These are phyloP conservation scores for Hygrophorus pudorinus DNA, from an alignment of 768 basidiomycete species.

Conservation along the genomic window DNA sequence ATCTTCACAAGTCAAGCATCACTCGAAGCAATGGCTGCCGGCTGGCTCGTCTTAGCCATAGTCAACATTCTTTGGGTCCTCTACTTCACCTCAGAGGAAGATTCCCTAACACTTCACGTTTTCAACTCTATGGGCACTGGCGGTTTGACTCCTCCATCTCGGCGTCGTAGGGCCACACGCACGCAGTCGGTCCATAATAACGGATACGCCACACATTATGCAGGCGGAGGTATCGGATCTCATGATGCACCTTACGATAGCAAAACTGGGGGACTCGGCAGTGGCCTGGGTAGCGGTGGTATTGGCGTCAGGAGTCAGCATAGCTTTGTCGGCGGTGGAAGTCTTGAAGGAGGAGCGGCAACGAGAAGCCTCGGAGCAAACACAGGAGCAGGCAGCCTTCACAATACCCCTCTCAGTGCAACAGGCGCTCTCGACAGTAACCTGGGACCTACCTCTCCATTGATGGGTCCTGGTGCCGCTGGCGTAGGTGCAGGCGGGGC, in stretches of 20 bases:
- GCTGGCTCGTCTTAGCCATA: conserved; percentile 88
- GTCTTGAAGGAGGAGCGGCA: conserved; percentile 28
- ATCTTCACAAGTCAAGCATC: conserved; percentile 48
- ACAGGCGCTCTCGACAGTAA: conserved; percentile 25
- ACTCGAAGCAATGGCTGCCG: conserved; percentile 78
- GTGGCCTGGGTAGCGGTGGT: too few species aligned
- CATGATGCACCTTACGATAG: conserved; percentile 55
- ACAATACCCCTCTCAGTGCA: conserved; percentile 37
- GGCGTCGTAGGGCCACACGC: conserved; percentile 65
- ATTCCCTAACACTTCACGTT: conserved; percentile 72
- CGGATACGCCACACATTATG: conserved; percentile 54
- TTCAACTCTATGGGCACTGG: conserved; percentile 87
- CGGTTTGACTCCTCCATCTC: conserved; percentile 71
- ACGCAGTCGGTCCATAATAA: conserved; percentile 55
- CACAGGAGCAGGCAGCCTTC: conserved; percentile 42
- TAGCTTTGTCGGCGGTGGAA: conserved; percentile 37
- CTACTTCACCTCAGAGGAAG: conserved; percentile 95
- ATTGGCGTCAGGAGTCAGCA: conserved; percentile 42
- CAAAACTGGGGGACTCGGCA: conserved; percentile 43
- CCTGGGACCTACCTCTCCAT: conserved; percentile 47
- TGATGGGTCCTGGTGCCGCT: conserved; percentile 58
- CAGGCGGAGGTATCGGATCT: conserved; percentile 65
- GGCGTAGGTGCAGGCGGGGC: conserved; percentile 34
- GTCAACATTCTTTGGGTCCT: conserved; percentile 94
- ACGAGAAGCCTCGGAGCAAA: conserved; percentile 27